Conservation (phyloP, 169 alveolate genomes). For the Perkinsus chesapeaki region DNA sequence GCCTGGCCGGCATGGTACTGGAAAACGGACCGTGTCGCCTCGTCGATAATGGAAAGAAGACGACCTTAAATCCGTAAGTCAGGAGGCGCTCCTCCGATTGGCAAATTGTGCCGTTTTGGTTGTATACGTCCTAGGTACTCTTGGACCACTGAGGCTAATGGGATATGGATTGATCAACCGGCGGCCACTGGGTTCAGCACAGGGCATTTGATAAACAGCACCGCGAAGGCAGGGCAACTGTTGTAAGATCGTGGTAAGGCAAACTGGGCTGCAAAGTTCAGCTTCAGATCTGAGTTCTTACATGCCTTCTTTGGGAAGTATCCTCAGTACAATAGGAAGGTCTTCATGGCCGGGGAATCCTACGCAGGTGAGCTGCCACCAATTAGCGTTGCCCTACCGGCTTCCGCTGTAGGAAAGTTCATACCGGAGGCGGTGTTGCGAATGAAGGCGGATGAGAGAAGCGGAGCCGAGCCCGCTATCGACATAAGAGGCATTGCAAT, state of each 20-base stretch:
- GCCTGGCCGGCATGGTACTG: constrained; percentile 48
- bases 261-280: background rate
- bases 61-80: constrained; percentile 30
- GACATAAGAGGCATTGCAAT: background rate
- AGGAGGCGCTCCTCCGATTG: background rate
- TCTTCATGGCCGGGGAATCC: background rate
- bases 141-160: constrained; percentile 56
- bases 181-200: constrained; percentile 60
- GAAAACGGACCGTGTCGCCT: constrained; percentile 60
- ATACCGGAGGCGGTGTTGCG: background rate
- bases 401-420: background rate
- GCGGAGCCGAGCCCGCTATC: background rate
- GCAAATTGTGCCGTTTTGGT: background rate
- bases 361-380: background rate
- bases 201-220: background rate
- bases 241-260: background rate
- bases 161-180: constrained; percentile 59
- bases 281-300: background rate
- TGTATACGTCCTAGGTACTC: constrained; percentile 42
- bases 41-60: constrained; percentile 6
- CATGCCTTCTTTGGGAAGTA: background rate
- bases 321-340: background rate
- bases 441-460: background rate
- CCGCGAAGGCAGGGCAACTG: background rate
- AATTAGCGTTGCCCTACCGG: background rate